phyloP scores from a whole-genome alignment of 2,329 filamentous ascomycete genomes.

The Diaporthe helianthi region DNA sequence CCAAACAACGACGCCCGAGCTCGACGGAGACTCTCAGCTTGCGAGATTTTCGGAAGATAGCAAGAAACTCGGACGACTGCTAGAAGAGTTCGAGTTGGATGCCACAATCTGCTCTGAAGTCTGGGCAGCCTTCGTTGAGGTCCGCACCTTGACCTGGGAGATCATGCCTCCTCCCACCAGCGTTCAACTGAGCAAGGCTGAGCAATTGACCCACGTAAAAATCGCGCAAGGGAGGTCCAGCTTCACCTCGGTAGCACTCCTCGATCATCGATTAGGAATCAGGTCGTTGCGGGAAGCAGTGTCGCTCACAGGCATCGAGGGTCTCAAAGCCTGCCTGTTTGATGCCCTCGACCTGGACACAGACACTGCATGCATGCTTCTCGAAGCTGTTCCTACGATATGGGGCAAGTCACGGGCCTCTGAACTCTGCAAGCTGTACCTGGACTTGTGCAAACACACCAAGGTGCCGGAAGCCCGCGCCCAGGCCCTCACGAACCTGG shows the following conservation, averaged over 20 bases:
- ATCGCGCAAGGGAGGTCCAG: background rate
- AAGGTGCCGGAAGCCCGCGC: conserved; percentile 54
- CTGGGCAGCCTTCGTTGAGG: conserved; percentile 54
- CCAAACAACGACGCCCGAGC: background rate
- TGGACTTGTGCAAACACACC: conserved; percentile 48
- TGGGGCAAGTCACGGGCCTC: conserved; percentile 40
- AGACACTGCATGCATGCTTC: conserved; percentile 50
- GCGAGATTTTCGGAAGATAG: conserved; percentile 11
- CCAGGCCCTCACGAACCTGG: conserved; percentile 56
- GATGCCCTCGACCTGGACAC: conserved; percentile 48
- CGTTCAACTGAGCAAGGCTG: background rate
- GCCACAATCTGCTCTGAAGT: conserved; percentile 47
- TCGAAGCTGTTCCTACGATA: conserved; percentile 48
- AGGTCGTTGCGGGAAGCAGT: conserved; percentile 47
- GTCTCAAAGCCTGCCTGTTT: conserved; percentile 44
- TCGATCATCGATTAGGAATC: conserved; percentile 48
- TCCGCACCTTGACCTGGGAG: conserved; percentile 51
- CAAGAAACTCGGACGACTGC: conserved; percentile 3
- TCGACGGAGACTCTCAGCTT: background rate
- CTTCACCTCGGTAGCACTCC: conserved; percentile 43
- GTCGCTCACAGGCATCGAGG: conserved; percentile 29
- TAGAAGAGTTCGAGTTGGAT: conserved; percentile 25
- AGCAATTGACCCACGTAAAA: background rate
- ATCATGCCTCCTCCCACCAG: conserved; percentile 37
- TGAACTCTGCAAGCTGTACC: conserved; percentile 52